Base-by-base conservation (phyloP, 2,329 filamentous ascomycete species). In the Oidium heveae region DNA sequence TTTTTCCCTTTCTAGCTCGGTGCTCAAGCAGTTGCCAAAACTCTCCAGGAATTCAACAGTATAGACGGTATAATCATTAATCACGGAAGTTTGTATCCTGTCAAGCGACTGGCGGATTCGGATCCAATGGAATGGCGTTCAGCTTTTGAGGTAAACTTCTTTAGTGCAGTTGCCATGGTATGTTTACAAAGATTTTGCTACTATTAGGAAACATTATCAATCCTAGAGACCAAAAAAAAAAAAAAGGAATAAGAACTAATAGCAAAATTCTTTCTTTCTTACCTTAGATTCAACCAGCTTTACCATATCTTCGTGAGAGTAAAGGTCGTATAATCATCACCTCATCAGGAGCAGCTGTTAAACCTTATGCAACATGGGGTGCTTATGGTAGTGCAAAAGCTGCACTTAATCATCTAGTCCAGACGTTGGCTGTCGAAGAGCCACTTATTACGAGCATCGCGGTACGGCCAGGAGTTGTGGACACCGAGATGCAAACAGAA, bases 401-500 rank as follows among this genome's bases (percentile, higher is more conserved):
- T 0, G 86, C 84, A 1, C 65, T 91, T 62, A 93, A 93, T 66
- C 85, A 89, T 60, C 69, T 94, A 5, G 79, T 80, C 0, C 68
- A 74, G 44, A 86, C 88, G 37, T 67, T 95, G 37, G 77, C 77
- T 0, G 72, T 74, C 0, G 88, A 95, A 64, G 88, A 94, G 66
- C 79, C 82, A 1, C 72, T 80, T 15, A 78, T 94, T 47, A 84
- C 76, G 0, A 80, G 77, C 13, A 68, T 94, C 0, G 73, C 84
- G 0, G 70, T 95, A 36, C 73, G 80, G 4, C 88, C 88, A 0
- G 88, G 88, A 2, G 78, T 84, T 49, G 82, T 93, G 8, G 84
- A 94, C 63, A 95, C 88, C 0, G 82, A 82, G 53, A 95, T 95
- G 88, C 88, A 94, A 66, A 74, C 74, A n/a, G 75, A 83, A 56